Conservation (phyloP, 129 eudicot genomes). For the Smallanthus sonchifolius region DNA sequence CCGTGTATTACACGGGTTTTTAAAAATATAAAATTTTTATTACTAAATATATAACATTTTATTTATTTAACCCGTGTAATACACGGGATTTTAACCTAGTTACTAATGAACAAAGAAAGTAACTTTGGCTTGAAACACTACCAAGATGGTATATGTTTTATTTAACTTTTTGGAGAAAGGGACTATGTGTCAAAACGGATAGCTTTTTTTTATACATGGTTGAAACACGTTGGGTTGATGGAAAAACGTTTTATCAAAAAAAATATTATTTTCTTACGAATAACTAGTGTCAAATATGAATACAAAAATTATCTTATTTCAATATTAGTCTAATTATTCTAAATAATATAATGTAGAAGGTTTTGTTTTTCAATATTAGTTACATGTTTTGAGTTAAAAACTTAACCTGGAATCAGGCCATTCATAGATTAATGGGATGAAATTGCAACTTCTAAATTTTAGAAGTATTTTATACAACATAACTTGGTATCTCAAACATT, state of each 20-base stretch:
- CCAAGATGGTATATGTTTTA: not conserved
- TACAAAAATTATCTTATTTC: not conserved
- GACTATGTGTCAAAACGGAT: not conserved
- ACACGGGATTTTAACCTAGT: too few species aligned
- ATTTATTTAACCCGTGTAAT: too few species aligned
- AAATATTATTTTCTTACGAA: not conserved
- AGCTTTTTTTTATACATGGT: not conserved
- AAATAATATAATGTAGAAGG: not conserved
- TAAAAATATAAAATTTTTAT: too few species aligned
- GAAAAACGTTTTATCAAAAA: not conserved
- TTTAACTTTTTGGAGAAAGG: not conserved
- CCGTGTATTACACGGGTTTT: too few species aligned
- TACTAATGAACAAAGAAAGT: not conserved
- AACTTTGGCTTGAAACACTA: conserved; percentile 4
- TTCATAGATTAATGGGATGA: not conserved
- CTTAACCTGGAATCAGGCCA: not conserved
- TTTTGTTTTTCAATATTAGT: not conserved
- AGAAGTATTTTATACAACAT: not conserved
- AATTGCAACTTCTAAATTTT: not conserved
- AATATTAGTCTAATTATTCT: not conserved
- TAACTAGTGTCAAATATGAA: not conserved
- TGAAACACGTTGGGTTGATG: not conserved
- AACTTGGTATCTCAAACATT: not conserved
- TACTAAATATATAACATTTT: too few species aligned
- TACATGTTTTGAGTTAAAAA: not conserved